Evolutionary conservation across 169 alveolate species (phyloP).

Genomic region (Plasmodium vivax): DNA sequence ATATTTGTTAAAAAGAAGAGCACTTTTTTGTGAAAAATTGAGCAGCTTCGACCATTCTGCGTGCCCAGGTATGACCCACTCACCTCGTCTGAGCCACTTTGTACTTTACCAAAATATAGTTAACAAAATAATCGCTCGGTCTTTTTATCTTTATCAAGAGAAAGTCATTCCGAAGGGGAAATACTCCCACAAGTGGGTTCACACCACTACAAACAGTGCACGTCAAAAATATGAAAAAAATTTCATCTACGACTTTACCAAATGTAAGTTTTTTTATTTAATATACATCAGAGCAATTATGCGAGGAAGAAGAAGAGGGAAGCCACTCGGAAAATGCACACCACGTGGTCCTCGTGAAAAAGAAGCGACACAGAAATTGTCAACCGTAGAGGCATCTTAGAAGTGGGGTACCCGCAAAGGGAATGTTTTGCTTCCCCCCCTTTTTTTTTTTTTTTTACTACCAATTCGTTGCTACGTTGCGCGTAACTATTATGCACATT

Average conservation of each 20-base stretch:
- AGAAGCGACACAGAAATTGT: neutral
- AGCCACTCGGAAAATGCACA: neutral
- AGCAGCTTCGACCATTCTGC: neutral
- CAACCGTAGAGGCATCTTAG: neutral
- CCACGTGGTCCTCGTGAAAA: neutral
- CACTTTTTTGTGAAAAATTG: neutral
- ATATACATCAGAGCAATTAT: constrained; percentile 23
- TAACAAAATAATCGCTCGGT: constrained; percentile 38
- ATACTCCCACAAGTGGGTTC: neutral
- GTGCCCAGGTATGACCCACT: neutral
- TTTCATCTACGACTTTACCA: constrained; percentile 43
- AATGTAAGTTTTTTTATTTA: constrained; percentile 55
- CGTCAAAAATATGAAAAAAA: constrained; percentile 22
- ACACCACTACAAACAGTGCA: neutral
- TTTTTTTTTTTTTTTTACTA: neutral
- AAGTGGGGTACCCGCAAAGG: neutral
- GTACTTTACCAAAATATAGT: constrained; percentile 33
- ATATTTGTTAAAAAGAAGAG: constrained; percentile 39
- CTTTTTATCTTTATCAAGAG: constrained; percentile 28
- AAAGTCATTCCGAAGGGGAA: neutral
- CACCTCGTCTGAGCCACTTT: constrained; percentile 16
- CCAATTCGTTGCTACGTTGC: neutral
- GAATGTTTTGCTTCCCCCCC: neutral
- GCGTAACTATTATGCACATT: neutral
- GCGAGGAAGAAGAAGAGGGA: neutral